Conservation (phyloP, 805 yeast genomes). For the Lachancea kluyveri region DNA sequence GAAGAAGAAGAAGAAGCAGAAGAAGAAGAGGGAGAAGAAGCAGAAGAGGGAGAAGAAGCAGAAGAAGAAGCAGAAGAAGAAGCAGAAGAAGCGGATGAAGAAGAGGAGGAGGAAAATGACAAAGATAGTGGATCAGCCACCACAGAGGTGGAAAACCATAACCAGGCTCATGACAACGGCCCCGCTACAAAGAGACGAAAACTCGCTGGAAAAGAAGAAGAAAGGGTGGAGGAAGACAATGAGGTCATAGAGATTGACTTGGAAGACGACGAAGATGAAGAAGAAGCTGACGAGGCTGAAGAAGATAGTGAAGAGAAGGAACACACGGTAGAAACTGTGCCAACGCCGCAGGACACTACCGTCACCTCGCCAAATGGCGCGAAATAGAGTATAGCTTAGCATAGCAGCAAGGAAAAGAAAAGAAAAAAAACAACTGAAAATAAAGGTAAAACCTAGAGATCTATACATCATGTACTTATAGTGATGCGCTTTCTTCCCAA, state of each 20-base stretch:
- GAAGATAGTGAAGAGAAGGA: constrained; percentile 14
- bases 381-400: no score
- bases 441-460: background rate
- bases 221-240: constrained; percentile 10
- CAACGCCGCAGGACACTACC: constrained; percentile 26
- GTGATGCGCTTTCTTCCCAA: constrained; percentile 6
- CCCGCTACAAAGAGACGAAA: constrained; percentile 25
- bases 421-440: background rate
- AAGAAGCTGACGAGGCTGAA: constrained; percentile 10
- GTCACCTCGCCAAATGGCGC: constrained; percentile 5
- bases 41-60: constrained; percentile 28
- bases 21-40: constrained; percentile 38
- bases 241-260: constrained; percentile 9
- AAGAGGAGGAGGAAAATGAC: constrained; percentile 14
- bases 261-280: constrained; percentile 9
- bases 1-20: constrained; percentile 12
- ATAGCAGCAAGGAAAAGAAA: background rate
- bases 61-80: constrained; percentile 13
- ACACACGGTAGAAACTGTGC: constrained; percentile 15
- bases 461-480: no score
- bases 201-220: constrained; percentile 14
- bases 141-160: constrained; percentile 9
- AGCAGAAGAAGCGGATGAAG: constrained; percentile 9
- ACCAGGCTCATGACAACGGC: no score
- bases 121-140: constrained; percentile 11